Percentiles rank a stretch among this genome's conserved stretches.
phyloP scores from a whole-genome alignment of 371 early-diverging fungal species.

The Mucor circinelloides region DNA sequence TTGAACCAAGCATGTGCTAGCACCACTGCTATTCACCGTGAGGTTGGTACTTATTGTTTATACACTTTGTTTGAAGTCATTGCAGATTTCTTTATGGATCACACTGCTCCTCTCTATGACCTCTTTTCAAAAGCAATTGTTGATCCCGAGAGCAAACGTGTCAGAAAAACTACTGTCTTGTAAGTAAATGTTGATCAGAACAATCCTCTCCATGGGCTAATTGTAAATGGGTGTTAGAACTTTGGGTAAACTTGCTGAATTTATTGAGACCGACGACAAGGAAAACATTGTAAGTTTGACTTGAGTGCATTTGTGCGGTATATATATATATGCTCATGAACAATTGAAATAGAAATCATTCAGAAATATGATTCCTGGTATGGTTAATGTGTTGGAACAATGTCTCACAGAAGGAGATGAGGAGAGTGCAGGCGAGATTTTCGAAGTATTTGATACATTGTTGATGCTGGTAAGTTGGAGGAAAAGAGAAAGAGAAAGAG shows the following conservation, averaged over 20 bases:
- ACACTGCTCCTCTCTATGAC: constrained; percentile 67
- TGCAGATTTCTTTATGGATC: constrained; percentile 70
- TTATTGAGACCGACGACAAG: constrained; percentile 72
- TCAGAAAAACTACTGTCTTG: constrained; percentile 79
- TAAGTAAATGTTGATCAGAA: constrained; percentile 28
- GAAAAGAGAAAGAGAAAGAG: no score
- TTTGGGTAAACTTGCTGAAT: constrained; percentile 86
- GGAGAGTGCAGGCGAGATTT: constrained; percentile 71
- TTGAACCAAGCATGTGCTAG: constrained; percentile 78
- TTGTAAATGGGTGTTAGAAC: constrained; percentile 38
- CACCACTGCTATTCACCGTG: constrained; percentile 74
- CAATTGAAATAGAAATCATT: constrained; percentile 52
- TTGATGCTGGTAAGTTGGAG: constrained; percentile 58
- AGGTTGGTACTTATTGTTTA: constrained; percentile 84
- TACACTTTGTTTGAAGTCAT: constrained; percentile 84
- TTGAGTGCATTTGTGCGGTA: background rate
- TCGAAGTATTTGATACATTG: constrained; percentile 83
- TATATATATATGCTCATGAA: background rate
- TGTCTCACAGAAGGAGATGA: constrained; percentile 73
- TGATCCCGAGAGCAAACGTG: constrained; percentile 83
- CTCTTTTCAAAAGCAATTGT: constrained; percentile 74
- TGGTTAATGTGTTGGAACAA: constrained; percentile 83
- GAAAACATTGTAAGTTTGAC: constrained; percentile 59
- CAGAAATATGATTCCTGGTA: constrained; percentile 74
- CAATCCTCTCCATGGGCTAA: background rate